A percentile compares a stretch with the other conserved stretches of the same genome.
These are phyloP conservation scores for Nakazawaea pomicola DNA, from an alignment of 805 yeast genomes.

Conservation along the genomic window DNA sequence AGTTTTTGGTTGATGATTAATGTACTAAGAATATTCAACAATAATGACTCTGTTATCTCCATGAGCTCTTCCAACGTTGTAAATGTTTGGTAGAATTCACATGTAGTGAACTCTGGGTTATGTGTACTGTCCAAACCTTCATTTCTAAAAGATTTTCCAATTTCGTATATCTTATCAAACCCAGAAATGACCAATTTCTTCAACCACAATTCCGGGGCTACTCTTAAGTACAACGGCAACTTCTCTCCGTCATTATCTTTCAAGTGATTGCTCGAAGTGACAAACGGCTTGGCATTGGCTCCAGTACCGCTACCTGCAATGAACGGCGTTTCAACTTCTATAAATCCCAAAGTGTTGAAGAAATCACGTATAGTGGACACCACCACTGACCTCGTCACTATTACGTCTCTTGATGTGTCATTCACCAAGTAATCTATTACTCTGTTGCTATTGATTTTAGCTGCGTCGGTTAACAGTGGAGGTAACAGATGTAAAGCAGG, in stretches of 20 bases:
- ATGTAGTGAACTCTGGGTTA: constrained; percentile 88
- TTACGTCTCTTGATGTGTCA: constrained; percentile 38
- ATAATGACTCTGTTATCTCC: constrained; percentile 53
- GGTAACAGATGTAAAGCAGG: constrained; percentile 75
- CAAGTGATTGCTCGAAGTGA: constrained; percentile 38
- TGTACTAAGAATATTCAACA: constrained; percentile 33
- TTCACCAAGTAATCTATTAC: constrained; percentile 72
- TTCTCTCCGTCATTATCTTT: constrained; percentile 22
- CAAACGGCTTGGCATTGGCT: constrained; percentile 88
- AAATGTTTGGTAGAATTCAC: constrained; percentile 82
- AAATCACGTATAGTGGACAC: constrained; percentile 52
- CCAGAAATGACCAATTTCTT: constrained; percentile 82
- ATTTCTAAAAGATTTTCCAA: constrained; percentile 82
- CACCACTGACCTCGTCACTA: constrained; percentile 49
- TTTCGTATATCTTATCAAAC: constrained; percentile 79
- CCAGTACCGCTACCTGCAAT: constrained; percentile 67
- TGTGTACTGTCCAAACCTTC: constrained; percentile 93
- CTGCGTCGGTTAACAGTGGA: constrained; percentile 48
- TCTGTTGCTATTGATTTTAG: constrained; percentile 58
- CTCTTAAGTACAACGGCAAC: constrained; percentile 55
- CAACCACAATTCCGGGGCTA: constrained; percentile 95
- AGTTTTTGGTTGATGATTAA: constrained; percentile 21
- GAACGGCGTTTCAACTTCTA: constrained; percentile 89
- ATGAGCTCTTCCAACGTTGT: constrained; percentile 65
- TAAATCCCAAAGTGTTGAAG: constrained; percentile 48